phyloP scores from a whole-genome alignment of 371 early-diverging fungal genomes.

The Mortierella sp. region DNA sequence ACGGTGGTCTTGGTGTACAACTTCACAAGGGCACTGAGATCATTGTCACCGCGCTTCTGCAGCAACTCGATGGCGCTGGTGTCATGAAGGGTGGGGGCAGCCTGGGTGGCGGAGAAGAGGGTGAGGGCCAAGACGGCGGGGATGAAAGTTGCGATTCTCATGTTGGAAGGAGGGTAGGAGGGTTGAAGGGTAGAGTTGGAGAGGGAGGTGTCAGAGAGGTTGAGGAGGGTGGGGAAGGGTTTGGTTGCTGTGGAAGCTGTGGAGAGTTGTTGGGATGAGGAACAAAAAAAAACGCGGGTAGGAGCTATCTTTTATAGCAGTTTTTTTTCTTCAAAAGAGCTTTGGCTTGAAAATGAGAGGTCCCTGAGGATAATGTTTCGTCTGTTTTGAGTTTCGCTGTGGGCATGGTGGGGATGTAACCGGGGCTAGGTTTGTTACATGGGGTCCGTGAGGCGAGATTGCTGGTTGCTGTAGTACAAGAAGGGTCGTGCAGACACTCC shows the following conservation, averaged over 20 bases:
- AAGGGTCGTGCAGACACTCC: not conserved
- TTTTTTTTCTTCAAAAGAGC: not conserved
- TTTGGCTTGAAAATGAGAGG: not conserved
- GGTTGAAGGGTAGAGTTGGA: not conserved
- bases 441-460: not conserved
- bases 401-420: not conserved
- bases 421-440: not conserved
- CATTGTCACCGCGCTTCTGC: not conserved
- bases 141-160: conserved; percentile 20
- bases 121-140: conserved; percentile 31
- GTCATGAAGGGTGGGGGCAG: conserved; percentile 9
- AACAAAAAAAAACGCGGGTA: conserved; percentile 5
- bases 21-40: not conserved
- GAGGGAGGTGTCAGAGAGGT: conserved; percentile 9
- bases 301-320: not conserved
- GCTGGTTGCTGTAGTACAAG: not conserved
- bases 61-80: not conserved
- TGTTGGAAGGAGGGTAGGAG: conserved; percentile 5
- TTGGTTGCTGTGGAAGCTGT: conserved; percentile 35
- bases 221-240: conserved; percentile 10
- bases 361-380: not conserved
- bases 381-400: not conserved
- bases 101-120: conserved; percentile 18
- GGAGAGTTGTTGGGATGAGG: conserved; percentile 12
- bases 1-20: not conserved